Base-by-base conservation (phyloP, 768 basidiomycete genomes). In the Pleurotus djamor region DNA sequence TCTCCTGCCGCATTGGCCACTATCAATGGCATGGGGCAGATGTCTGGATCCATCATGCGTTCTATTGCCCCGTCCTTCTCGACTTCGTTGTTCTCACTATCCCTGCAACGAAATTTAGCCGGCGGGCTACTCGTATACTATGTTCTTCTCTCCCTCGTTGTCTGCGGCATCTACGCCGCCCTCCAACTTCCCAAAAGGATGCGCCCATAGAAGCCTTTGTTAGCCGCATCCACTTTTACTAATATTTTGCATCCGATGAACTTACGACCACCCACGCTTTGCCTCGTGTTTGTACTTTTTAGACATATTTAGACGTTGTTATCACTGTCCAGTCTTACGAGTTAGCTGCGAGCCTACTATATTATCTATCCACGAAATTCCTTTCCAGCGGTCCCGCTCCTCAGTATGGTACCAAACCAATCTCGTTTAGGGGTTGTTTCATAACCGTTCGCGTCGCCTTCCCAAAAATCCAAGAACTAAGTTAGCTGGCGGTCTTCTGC, bases 11-110 rank as follows among this genome's bases (percentile, higher is more conserved):
- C 66, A 13, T 60, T 72, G 4, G 70, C 71, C 3, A 65, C 67
- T 10, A 67, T 67, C 13, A 70, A 70, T 52, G 72, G 70, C 8
- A 48, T 73, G 5, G 69, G 66, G 2, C 72, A 73, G 57, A 72
- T 69, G 59, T 58, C 65, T 0, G 52, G 59, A 6, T 63, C 67
- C 4, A 59, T 54, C 14, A 63, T 64, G 48, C 62, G 68, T 28
- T 66, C 64, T 14, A 10, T 71, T 37, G 65, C 66, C 10, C 71
- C 69, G 0, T 61, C 61, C 3, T 36, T 63, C 5, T 61, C 67
- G 2, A 59, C 68, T 1, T 68, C 70, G 17, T 38, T 72, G 5
- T 72, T 71, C 48, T 49, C 71, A 4, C 47, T 65, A 6, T 71
- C 71, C 16, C 51, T 68, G 14, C 61, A 71, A 52, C 61, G 65